Conservation (phyloP, 805 yeast genomes). For the Citeromyces matritensis region DNA sequence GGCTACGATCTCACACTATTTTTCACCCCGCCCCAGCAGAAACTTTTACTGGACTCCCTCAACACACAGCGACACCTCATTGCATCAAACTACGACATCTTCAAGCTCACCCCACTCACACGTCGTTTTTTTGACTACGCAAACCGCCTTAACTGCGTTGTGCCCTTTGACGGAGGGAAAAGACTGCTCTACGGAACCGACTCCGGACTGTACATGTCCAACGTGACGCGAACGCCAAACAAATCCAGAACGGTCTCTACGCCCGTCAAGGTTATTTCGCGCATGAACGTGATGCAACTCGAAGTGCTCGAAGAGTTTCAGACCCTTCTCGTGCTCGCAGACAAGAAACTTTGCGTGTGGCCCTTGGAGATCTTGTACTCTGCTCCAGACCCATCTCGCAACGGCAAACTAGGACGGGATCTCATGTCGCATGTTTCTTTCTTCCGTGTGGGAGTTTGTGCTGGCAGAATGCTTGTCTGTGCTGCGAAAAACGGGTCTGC, state of each 20-base stretch:
- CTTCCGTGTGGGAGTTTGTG: conserved; percentile 87
- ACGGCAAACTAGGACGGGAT: conserved; percentile 56
- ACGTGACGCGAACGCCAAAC: conserved; percentile 26
- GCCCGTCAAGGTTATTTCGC: conserved; percentile 64
- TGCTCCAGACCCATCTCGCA: conserved; percentile 30
- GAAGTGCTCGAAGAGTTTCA: conserved; percentile 89
- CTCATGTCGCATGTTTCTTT: conserved; percentile 78
- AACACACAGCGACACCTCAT: conserved; percentile 60
- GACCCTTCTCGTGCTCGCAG: conserved; percentile 66
- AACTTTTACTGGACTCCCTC: conserved; percentile 66
- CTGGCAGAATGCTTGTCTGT: conserved; percentile 77
- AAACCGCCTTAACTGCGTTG: conserved; percentile 78
- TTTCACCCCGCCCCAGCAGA: conserved; percentile 45
- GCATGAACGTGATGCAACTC: conserved; percentile 69
- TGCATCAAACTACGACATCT: conserved; percentile 63
- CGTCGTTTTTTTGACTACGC: conserved; percentile 60
- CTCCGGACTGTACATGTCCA: conserved; percentile 76
- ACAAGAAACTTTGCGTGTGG: conserved; percentile 68
- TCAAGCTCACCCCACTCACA: conserved; percentile 60
- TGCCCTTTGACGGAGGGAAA: conserved; percentile 90
- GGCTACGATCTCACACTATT: conserved; percentile 38
- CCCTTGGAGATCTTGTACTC: conserved; percentile 49
- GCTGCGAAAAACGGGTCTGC: conserved; percentile 77
- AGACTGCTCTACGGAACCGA: conserved; percentile 85
- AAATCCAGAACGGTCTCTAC: conserved; percentile 44